Evolutionary conservation across 176 grass and related monocot genomes (phyloP), one percentile per base, ranked within the genome.

Genomic region (Hordeum marinum): DNA sequence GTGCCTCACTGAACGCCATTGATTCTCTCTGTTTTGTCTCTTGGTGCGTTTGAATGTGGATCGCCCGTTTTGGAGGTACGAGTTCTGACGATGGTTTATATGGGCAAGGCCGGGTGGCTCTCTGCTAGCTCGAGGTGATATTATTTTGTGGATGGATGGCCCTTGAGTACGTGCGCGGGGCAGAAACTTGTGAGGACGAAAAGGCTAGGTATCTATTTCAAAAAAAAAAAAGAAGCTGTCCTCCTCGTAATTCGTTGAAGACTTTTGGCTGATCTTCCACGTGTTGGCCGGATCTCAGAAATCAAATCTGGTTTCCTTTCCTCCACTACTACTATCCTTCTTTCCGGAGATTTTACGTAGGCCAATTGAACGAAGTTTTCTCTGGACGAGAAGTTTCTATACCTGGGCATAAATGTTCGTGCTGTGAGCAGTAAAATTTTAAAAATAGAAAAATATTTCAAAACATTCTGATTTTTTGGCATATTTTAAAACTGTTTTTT

Each of bases 1-100:
- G 92, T n/a, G 84, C 55, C 79, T 97, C 83, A 9, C 88, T 90
- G 81, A 92, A 97, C 52, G 31, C 85, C 85, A 94, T 88, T 15
- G 17, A n/a, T 31, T 18, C 71, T 48, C 2, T 21, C 21, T 2
- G 54, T 57, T 34, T 29, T 29, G 29, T 29, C 29, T 36, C 36
- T 10, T 79, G n/a, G 18, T 39, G 31, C 66, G 58, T 31, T 54
- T 32, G 78, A 29, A 29, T 29, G 29, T 29, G 29, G 29, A 23
- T 64, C 39, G 78, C 17, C 52, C n/a, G 9, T 34, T 12, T n/a
- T 5, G 48, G 1, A 61, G 10, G n/a, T 11, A 72, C 2, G 77
- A 68, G 55, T 52, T 50, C 15, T 81, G 59, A 9, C 55, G 21
- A 18, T 25, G 21, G 68, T 74, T 82, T 84, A 80, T 89, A 62